These are phyloP conservation scores for Metschnikowia reukaufii DNA, from an alignment of 805 yeast species.

Conservation along the genomic window DNA sequence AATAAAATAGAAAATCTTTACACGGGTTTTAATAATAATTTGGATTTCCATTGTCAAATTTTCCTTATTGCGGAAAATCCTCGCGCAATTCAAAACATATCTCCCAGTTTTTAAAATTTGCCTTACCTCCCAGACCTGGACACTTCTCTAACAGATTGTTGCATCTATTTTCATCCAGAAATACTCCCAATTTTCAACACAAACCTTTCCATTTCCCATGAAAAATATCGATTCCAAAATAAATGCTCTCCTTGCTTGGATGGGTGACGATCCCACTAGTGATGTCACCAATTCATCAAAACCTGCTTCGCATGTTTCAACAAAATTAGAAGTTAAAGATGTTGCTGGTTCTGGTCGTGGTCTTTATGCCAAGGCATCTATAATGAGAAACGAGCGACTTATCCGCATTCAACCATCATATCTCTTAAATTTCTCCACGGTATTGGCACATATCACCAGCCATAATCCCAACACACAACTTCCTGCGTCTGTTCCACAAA, in stretches of 20 bases:
- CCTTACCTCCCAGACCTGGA: no score
- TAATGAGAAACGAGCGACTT: constrained; percentile 46
- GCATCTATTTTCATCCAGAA: no score
- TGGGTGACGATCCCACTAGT: constrained; percentile 12
- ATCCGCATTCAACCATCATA: constrained; percentile 58
- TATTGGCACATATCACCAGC: constrained; percentile 40
- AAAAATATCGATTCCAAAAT: constrained; percentile 15
- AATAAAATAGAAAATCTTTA: no score
- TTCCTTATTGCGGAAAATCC: no score
- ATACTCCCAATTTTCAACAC: not conserved
- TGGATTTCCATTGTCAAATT: no score
- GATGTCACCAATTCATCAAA: not conserved
- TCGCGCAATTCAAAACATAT: no score
- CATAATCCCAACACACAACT: constrained; percentile 41
- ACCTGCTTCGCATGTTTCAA: constrained; percentile 29
- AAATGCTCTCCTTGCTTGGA: constrained; percentile 28
- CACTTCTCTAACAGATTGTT: no score
- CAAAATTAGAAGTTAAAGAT: constrained; percentile 42
- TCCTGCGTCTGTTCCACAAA: constrained; percentile 20
- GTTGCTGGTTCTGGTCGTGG: constrained; percentile 60
- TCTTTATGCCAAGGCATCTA: constrained; percentile 41
- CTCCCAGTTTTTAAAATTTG: no score
- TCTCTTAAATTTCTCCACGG: constrained; percentile 58
- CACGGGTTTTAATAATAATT: no score
- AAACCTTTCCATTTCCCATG: constrained; percentile 6